phyloP scores from a whole-genome alignment of 2,329 filamentous ascomycete species.

The Penicillium fuscoglaucum region DNA sequence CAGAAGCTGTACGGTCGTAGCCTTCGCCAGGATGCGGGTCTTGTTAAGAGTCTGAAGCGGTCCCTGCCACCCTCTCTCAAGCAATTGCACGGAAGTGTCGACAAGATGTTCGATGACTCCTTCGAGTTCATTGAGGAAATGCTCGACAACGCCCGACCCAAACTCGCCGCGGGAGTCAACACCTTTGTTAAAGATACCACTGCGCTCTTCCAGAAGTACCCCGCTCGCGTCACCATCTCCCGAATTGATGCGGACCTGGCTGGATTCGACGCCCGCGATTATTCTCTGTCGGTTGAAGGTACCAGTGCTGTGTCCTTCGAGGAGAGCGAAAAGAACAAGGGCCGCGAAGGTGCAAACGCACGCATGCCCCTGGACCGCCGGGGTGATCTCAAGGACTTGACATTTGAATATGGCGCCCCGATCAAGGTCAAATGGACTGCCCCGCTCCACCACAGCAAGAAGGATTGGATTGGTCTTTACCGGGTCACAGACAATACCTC shows the following conservation, averaged over 20 bases:
- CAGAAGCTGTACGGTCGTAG: conserved; percentile 90
- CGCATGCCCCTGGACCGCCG: conserved; percentile 63
- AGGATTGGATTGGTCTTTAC: conserved; percentile 95
- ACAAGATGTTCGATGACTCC: conserved; percentile 81
- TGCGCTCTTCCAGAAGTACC: conserved; percentile 84
- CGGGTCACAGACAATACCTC: conserved; percentile 92
- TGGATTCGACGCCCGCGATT: conserved; percentile 75
- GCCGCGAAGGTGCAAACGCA: conserved; percentile 71
- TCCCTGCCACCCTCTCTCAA: conserved; percentile 81
- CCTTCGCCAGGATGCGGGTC: conserved; percentile 80
- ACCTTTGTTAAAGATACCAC: conserved; percentile 86
- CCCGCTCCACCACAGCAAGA: conserved; percentile 80
- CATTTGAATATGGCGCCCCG: conserved; percentile 85
- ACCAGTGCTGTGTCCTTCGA: conserved; percentile 56
- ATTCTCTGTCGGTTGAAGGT: conserved; percentile 73
- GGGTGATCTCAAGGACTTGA: conserved; percentile 68
- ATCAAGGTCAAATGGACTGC: conserved; percentile 90
- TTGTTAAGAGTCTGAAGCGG: conserved; percentile 86
- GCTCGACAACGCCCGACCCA: conserved; percentile 79
- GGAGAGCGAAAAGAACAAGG: conserved; percentile 62
- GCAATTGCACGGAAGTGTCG: conserved; percentile 80
- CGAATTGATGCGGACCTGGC: conserved; percentile 76
- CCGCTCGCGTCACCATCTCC: conserved; percentile 80
- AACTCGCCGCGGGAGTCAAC: conserved; percentile 80
- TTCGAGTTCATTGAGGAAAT: conserved; percentile 90